Conservation (phyloP, 2,329 filamentous ascomycete species). For the Tolypocladium ophioglossoides region DNA sequence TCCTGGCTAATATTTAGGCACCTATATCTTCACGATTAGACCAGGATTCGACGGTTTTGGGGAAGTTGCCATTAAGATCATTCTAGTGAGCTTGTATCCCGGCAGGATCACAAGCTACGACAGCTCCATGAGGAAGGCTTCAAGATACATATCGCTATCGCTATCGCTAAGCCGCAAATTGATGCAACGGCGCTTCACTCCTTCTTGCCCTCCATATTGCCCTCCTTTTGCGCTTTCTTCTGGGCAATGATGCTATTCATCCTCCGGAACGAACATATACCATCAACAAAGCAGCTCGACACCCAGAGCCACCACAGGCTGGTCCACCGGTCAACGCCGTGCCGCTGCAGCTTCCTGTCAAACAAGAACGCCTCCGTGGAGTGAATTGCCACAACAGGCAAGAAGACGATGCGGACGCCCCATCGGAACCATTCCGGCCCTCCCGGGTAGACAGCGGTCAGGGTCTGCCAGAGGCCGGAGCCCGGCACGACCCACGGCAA, state of each 20-base stretch:
- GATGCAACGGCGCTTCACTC: slow-evolving; percentile 18
- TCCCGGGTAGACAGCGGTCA: slow-evolving; percentile 42
- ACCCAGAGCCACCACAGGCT: slow-evolving; percentile 47
- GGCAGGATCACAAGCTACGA: not conserved
- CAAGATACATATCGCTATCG: not conserved
- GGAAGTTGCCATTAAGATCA: not conserved
- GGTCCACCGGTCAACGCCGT: slow-evolving; percentile 34
- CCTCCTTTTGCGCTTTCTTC: slow-evolving; percentile 30
- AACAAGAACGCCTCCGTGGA: slow-evolving; percentile 47
- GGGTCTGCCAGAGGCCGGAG: slow-evolving; percentile 34
- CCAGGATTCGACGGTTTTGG: not conserved
- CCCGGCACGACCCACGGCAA: slow-evolving; percentile 41
- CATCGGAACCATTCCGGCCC: slow-evolving; percentile 48
- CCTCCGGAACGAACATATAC: slow-evolving; percentile 35
- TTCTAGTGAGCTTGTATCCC: not conserved
- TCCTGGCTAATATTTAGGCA: not conserved
- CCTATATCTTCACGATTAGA: not conserved
- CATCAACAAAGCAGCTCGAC: slow-evolving; percentile 41
- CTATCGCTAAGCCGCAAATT: too few species aligned
- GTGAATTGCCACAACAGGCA: slow-evolving; percentile 55
- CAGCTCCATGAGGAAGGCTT: not conserved
- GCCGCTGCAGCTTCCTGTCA: slow-evolving; percentile 34
- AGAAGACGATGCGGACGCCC: slow-evolving; percentile 48
- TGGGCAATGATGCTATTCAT: slow-evolving; percentile 37
- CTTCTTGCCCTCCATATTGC: slow-evolving; percentile 30